Evolutionary conservation across 2,329 filamentous ascomycete genomes (phyloP).

Genomic region (Lachnellula occidentalis): DNA sequence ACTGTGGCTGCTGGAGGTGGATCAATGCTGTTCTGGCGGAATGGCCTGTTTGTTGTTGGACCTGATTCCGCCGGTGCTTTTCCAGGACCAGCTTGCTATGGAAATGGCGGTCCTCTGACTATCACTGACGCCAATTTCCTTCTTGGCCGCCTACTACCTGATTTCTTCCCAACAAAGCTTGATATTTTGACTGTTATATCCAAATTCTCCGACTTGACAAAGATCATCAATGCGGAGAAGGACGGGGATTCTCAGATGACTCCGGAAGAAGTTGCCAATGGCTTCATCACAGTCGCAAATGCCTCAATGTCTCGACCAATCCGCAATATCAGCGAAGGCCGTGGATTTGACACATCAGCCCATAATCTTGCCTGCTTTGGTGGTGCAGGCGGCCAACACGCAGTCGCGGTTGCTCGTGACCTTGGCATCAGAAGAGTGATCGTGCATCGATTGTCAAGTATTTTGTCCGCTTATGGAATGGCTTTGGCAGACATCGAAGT

Average conservation of each 20-base stretch:
- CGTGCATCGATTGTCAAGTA: conserved; percentile 78
- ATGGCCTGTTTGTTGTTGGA: conserved; percentile 64
- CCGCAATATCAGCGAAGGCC: conserved; percentile 80
- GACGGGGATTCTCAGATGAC: conserved; percentile 55
- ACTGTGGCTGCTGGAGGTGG: conserved; percentile 44
- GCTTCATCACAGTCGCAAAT: conserved; percentile 83
- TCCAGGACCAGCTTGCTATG: conserved; percentile 82
- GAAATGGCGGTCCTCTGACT: conserved; percentile 79
- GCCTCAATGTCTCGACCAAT: conserved; percentile 89
- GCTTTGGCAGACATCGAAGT: conserved; percentile 78
- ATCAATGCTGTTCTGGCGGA: conserved; percentile 56
- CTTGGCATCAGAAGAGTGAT: conserved; percentile 79
- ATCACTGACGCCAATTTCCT: conserved; percentile 88
- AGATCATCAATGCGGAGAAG: conserved; percentile 60
- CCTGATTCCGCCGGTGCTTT: conserved; percentile 65
- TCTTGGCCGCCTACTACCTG: conserved; percentile 73
- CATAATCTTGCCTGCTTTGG: conserved; percentile 86
- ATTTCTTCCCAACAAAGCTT: conserved; percentile 76
- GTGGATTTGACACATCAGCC: conserved; percentile 80
- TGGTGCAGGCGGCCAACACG: conserved; percentile 85
- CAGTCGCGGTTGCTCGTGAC: conserved; percentile 76
- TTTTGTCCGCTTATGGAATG: conserved; percentile 87
- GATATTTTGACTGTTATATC: conserved; percentile 68
- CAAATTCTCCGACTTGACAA: conserved; percentile 68
- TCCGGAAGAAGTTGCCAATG: conserved; percentile 49